Evolutionary conservation across 164 flowering plant species (phyloP).

Genomic region (Nymphaea thermarum): DNA sequence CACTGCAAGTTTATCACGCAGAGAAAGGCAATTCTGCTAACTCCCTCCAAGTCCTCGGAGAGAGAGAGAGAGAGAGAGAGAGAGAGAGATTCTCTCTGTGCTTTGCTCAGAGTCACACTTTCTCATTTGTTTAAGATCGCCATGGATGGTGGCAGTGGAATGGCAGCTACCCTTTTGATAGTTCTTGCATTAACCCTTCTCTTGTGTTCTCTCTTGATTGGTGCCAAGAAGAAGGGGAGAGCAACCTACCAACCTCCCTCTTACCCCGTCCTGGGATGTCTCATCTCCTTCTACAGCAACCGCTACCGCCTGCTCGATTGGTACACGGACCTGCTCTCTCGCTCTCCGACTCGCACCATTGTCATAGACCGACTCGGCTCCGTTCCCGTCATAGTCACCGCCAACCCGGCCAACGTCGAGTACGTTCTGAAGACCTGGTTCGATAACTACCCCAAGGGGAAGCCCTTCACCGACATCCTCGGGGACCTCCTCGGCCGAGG

Average conservation of each 20-base stretch:
- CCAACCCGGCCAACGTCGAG: constrained; percentile 77
- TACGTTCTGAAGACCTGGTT: constrained; percentile 67
- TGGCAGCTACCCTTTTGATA: background rate
- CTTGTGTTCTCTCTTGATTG: background rate
- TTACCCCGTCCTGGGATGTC: constrained; percentile 55
- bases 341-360: constrained; percentile 49
- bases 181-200: background rate
- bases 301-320: constrained; percentile 51
- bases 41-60: background rate
- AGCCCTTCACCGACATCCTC: constrained; percentile 65
- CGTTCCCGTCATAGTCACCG: constrained; percentile 47
- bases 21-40: background rate
- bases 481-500: constrained; percentile 81
- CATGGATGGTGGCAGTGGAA: background rate
- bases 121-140: background rate
- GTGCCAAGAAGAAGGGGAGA: background rate
- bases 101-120: background rate
- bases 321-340: constrained; percentile 60
- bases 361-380: constrained; percentile 48
- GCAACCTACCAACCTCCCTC: constrained; percentile 24
- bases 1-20: no score
- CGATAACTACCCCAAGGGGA: constrained; percentile 71
- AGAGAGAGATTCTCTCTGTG: background rate
- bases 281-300: constrained; percentile 51
- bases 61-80: background rate